A percentile compares a stretch with the other conserved stretches of the same genome.
phyloP scores from a whole-genome alignment of 495 filamentous ascomycete species.

The Aspergillus taichungensis region DNA sequence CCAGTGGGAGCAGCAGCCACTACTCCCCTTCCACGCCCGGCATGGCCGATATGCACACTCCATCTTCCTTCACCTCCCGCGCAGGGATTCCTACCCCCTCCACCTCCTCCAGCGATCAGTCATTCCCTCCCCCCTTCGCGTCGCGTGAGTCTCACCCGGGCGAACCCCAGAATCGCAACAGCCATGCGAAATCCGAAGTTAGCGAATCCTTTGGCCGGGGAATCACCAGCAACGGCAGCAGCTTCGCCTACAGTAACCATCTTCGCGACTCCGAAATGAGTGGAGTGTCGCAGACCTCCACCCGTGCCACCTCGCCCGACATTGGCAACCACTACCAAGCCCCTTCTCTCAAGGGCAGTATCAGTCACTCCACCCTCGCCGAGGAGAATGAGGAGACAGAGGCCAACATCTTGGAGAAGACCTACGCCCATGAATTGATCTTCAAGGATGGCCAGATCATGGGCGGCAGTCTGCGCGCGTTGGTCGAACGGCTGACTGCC shows the following conservation, averaged over 20 bases:
- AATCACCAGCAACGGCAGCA: conserved; percentile 49
- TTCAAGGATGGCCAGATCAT: conserved; percentile 95
- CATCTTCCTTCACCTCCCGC: conserved; percentile 33
- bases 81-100: conserved; percentile 11
- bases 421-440: conserved; percentile 80
- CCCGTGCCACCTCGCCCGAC: conserved; percentile 85
- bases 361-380: conserved; percentile 51
- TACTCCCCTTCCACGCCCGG: conserved; percentile 30
- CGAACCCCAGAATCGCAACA: conserved; percentile 17
- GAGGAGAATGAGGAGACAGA: conserved; percentile 73
- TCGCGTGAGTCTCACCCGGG: conserved; percentile 2
- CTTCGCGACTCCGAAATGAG: conserved; percentile 75
- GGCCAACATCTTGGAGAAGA: conserved; percentile 72
- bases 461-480: conserved; percentile 80
- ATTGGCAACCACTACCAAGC: conserved; percentile 33
- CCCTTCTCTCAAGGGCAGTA: conserved; percentile 44
- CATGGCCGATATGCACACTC: conserved; percentile 35
- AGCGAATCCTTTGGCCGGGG: conserved; percentile 33
- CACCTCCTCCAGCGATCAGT: conserved; percentile 8
- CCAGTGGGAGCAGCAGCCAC: conserved; percentile 15
- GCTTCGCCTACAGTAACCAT: conserved; percentile 66
- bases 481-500: conserved; percentile 89
- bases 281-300: conserved; percentile 72
- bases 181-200: conserved; percentile 28
- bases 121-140: conserved; percentile 23